Evolutionary conservation across 768 basidiomycete genomes (phyloP).

Genomic region (Filobasidium floriforme): DNA sequence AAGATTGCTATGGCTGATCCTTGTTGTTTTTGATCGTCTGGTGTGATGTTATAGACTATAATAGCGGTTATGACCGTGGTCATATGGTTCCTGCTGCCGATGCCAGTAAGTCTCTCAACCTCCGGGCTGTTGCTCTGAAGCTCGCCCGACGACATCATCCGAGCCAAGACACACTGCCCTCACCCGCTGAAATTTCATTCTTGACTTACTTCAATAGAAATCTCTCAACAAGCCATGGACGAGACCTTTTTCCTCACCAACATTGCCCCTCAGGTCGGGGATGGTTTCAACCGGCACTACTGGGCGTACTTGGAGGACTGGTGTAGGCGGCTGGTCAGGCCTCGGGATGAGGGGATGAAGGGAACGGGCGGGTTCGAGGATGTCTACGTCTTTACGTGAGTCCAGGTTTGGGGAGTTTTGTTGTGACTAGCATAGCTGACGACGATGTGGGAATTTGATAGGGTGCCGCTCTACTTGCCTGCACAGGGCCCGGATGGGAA

Average conservation of each 20-base stretch:
- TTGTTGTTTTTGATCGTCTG: too few relatives aligned
- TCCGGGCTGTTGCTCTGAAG: too few relatives aligned
- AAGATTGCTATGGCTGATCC: too few relatives aligned
- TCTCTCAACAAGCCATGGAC: conserved; percentile 71
- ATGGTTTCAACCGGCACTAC: conserved; percentile 94
- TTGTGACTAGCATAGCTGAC: background rate
- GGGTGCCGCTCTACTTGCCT: conserved; percentile 87
- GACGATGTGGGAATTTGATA: conserved; percentile 11
- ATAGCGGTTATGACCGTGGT: conserved; percentile 88
- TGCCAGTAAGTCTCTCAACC: conserved; percentile 59
- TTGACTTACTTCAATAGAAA: too few relatives aligned
- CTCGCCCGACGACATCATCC: too few relatives aligned
- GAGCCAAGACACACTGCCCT: too few relatives aligned
- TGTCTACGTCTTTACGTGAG: conserved; percentile 86
- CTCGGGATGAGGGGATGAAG: conserved; percentile 7
- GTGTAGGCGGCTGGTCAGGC: conserved; percentile 62
- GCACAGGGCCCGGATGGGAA: conserved; percentile 78
- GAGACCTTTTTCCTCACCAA: conserved; percentile 93
- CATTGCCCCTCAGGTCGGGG: conserved; percentile 96
- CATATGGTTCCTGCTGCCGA: conserved; percentile 99
- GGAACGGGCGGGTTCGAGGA: conserved; percentile 73
- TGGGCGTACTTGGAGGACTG: conserved; percentile 97
- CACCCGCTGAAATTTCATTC: too few relatives aligned
- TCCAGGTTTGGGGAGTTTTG: background rate
- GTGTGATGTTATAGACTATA: conserved; percentile 52